Percentiles rank a stretch among this genome's conserved stretches.
Conservation (phyloP, 768 basidiomycete genomes). For the Sistotremastrum niveocremeum region DNA sequence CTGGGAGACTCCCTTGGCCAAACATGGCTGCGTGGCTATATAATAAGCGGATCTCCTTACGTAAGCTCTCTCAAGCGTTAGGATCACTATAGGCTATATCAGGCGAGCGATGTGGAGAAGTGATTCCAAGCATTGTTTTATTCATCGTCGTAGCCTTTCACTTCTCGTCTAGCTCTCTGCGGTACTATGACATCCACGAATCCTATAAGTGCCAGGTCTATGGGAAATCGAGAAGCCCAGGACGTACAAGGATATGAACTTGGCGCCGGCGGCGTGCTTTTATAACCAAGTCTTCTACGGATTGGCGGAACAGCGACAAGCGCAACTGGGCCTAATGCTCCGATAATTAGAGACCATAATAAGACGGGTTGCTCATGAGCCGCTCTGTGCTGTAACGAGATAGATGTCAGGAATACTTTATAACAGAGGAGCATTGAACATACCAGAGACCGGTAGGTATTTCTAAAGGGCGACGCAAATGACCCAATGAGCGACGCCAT, state of each 20-base stretch:
- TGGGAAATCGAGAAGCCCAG: neutral
- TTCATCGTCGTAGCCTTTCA: conserved; percentile 67
- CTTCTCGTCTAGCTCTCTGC: conserved; percentile 50
- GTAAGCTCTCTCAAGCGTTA: too few relatives aligned
- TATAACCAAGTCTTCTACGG: conserved; percentile 60
- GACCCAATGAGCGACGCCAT: too few relatives aligned
- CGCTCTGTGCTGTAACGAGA: conserved; percentile 55
- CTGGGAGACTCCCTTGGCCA: too few relatives aligned
- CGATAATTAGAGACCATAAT: conserved; percentile 75
- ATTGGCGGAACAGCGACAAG: conserved; percentile 68
- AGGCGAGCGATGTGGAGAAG: too few relatives aligned
- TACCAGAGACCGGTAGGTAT: too few relatives aligned
- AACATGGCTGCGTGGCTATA: too few relatives aligned
- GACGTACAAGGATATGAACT: conserved; percentile 67
- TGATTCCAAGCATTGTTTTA: neutral
- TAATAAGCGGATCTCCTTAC: too few relatives aligned
- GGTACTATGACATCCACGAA: conserved; percentile 34
- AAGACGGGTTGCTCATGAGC: conserved; percentile 87
- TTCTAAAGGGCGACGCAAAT: too few relatives aligned
- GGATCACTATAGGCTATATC: too few relatives aligned
- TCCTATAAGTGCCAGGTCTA: neutral
- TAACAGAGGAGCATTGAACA: too few relatives aligned
- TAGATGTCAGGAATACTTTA: too few relatives aligned
- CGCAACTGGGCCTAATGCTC: conserved; percentile 61
- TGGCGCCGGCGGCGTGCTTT: conserved; percentile 54